Evolutionary conservation across 2,329 filamentous ascomycete species (phyloP), one percentile per base, ranked within the genome.

Genomic region (Neonectria neomacrospora): DNA sequence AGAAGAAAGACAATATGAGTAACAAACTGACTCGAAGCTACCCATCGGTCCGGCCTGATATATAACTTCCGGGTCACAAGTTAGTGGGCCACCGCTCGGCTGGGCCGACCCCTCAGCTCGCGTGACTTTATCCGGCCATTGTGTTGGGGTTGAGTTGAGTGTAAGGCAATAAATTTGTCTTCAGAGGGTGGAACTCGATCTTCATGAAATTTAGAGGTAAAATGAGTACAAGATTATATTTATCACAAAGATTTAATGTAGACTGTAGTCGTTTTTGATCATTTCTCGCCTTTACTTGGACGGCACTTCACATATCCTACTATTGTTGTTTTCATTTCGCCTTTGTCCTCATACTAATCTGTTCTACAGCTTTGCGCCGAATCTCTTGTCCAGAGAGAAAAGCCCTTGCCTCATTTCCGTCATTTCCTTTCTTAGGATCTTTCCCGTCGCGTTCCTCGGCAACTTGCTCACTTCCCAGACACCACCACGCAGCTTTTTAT

Each of bases 401-500:
- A 75, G 18, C 0, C 77, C 75, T 14, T 71, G 61, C 26, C 69
- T 76, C 74, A 77, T 76, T 23, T 66, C 58, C 2, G 66, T 68
- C 67, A 78, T 69, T 39, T 77, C 66, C 52, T 75, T 76, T 30
- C 76, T 71, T 23, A 79, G 50, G 32, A 80, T 79, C 69, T 80
- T 79, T 3, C 78, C 78, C 2, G 77, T 79, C 20, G 77, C 69
- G 56, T 79, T 79, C 65, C 76, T 76, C 14, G 77, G 78, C 34
- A 79, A 66, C 22, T 67, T 69, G 16, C 64, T 47, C 18, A 78
- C 67, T 50, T 76, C 71, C 75, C 76, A 78, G 0, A 79, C 74
- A 3, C 78, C 78, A 16, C 77, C 78, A 11, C 77, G 69, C 12
- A 81, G 74, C 68, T 78, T 80, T 72, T 81, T 80, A 58, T 80